Percentiles rank a stretch among this genome's conserved stretches.
phyloP scores from a whole-genome alignment of 2,329 filamentous ascomycete genomes.

The Trichoderma sp. region DNA sequence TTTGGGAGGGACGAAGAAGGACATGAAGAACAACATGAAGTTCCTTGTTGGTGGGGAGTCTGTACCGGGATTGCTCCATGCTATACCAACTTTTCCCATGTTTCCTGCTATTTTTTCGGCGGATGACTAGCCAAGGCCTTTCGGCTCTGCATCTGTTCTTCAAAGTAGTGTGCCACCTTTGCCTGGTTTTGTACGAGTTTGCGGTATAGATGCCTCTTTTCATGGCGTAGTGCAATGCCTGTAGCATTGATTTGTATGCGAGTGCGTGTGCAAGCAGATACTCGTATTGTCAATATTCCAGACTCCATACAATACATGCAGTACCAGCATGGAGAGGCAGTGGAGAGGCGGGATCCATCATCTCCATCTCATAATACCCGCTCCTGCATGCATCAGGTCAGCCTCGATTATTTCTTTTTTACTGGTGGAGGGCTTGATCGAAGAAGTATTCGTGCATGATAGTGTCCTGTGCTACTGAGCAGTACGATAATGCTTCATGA shows the following conservation, averaged over 20 bases:
- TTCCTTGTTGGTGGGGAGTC: background rate
- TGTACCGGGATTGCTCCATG: background rate
- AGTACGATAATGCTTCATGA: background rate
- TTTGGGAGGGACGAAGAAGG: background rate
- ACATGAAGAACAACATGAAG: background rate
- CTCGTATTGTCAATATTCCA: background rate
- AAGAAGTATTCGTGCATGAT: background rate
- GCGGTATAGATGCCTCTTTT: background rate
- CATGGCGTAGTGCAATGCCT: background rate
- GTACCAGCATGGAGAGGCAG: background rate
- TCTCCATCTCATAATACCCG: slow-evolving; percentile 3
- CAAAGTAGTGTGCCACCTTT: background rate
- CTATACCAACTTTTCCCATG: background rate
- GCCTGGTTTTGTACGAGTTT: background rate
- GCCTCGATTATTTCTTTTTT: background rate
- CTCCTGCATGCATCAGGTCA: slow-evolving; percentile 9
- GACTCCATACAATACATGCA: background rate
- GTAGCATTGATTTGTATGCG: background rate
- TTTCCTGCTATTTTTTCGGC: background rate
- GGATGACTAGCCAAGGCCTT: background rate
- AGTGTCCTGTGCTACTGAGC: background rate
- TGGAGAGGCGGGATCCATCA: background rate
- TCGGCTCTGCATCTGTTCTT: background rate
- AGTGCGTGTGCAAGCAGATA: background rate
- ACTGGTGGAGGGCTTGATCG: background rate